These are phyloP conservation scores for Eucalyptus marginata DNA, from an alignment of 345 rosid species.

Conservation along the genomic window DNA sequence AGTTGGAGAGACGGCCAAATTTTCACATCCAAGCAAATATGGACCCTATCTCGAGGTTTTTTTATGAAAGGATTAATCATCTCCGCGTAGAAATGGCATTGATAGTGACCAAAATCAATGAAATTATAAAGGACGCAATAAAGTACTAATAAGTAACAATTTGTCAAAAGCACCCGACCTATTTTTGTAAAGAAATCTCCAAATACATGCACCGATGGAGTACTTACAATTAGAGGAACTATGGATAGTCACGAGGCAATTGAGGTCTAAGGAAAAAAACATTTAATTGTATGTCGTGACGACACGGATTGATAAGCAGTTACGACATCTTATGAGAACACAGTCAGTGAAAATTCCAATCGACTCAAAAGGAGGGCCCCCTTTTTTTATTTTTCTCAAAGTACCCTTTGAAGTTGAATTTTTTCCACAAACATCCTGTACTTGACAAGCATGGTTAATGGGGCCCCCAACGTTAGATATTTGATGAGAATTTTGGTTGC, in stretches of 20 bases:
- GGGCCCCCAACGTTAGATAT: neutral
- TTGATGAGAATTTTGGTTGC: neutral
- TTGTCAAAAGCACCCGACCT: neutral
- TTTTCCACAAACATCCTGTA: neutral
- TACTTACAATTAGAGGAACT: neutral
- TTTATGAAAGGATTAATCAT: no score
- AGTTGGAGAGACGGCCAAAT: neutral
- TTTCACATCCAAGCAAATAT: neutral
- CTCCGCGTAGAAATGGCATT: no score
- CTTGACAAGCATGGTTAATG: neutral
- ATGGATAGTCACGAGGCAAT: neutral
- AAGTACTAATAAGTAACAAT: neutral
- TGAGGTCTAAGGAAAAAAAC: neutral
- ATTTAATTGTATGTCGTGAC: neutral
- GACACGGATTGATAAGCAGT: neutral
- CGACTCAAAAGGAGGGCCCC: neutral
- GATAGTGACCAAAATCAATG: neutral
- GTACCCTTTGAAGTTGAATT: neutral
- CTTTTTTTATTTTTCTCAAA: neutral
- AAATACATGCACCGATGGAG: neutral
- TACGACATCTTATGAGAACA: no score
- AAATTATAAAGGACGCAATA: rapidly evolving
- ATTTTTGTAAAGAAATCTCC: neutral
- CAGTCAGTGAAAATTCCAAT: neutral
- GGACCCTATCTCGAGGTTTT: neutral